A percentile compares a stretch with the other conserved stretches of the same genome.
Conservation (phyloP, 1,139 yeast genomes). For the Lodderomyces jiufengensis region DNA sequence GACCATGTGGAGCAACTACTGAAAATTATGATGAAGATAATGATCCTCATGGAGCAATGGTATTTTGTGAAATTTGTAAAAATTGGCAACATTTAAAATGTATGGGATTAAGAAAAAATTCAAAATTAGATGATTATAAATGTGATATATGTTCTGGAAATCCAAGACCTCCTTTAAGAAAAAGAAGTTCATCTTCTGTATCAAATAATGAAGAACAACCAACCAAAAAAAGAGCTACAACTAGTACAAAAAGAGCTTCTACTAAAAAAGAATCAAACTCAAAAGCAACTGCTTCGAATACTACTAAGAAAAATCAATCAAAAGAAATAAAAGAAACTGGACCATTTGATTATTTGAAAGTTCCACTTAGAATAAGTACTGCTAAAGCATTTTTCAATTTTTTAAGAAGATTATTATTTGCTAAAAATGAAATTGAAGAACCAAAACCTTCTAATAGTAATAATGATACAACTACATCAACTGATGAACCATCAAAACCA, state of each 20-base stretch:
- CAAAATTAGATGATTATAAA: constrained; percentile 34
- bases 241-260: constrained; percentile 1
- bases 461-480: constrained; percentile 19
- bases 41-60: constrained; percentile 58
- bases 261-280: not conserved
- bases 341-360: constrained; percentile 19
- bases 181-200: constrained; percentile 1
- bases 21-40: constrained; percentile 58
- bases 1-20: constrained; percentile 63
- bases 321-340: constrained; percentile 2
- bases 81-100: constrained; percentile 87
- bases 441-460: no score
- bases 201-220: not conserved
- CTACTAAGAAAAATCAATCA: not conserved
- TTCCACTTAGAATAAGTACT: constrained; percentile 33
- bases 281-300: no score
- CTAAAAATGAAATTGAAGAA: constrained; percentile 18
- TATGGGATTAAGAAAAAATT: constrained; percentile 46
- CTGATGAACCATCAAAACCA: constrained; percentile 13
- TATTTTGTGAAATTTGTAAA: constrained; percentile 72
- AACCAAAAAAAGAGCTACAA: constrained; percentile 4
- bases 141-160: constrained; percentile 29
- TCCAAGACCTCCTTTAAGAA: constrained; percentile 3
- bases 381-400: constrained; percentile 37
- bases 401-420: constrained; percentile 41